Percentiles rank a stretch among this genome's conserved stretches.
These are phyloP conservation scores for Coelastrella sp. DNA, from an alignment of 139 green algal species.

Conservation along the genomic window DNA sequence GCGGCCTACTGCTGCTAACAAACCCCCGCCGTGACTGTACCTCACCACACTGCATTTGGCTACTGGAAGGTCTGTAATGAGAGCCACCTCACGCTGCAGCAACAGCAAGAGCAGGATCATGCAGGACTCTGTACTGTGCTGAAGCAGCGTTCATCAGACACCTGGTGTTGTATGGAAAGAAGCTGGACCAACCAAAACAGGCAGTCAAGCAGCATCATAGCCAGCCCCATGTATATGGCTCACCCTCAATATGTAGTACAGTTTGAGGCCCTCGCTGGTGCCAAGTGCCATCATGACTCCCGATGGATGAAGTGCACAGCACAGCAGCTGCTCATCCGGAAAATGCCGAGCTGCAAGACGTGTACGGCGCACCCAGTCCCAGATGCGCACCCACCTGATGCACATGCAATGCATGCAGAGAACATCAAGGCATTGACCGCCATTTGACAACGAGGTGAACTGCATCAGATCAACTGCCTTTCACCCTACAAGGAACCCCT, in stretches of 20 bases:
- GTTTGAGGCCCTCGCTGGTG: conserved; percentile 6
- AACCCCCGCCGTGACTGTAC: conserved; percentile 30
- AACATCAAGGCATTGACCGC: no score
- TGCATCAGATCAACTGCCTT: no score
- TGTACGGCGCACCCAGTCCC: conserved; percentile 45
- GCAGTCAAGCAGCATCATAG: no score
- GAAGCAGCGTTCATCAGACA: no score
- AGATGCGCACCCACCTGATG: conserved; percentile 17
- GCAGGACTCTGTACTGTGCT: no score
- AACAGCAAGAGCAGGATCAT: not conserved
- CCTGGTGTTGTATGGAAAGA: no score
- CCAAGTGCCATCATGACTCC: conserved; percentile 33
- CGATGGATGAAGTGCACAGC: conserved; percentile 40
- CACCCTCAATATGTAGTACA: conserved; percentile 41
- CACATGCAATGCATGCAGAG: conserved; percentile 17
- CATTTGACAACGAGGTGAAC: no score
- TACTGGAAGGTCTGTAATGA: conserved; percentile 14
- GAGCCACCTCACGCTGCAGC: conserved; percentile 14
- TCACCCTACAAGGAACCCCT: no score
- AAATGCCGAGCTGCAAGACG: conserved; percentile 29
- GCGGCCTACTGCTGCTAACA: conserved; percentile 40
- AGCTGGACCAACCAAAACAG: no score
- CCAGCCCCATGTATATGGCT: no score
- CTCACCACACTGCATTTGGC: conserved; percentile 11
- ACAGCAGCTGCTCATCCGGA: conserved; percentile 30